Conservation (phyloP, 2,329 filamentous ascomycete genomes). For the Eutypella sp. region DNA sequence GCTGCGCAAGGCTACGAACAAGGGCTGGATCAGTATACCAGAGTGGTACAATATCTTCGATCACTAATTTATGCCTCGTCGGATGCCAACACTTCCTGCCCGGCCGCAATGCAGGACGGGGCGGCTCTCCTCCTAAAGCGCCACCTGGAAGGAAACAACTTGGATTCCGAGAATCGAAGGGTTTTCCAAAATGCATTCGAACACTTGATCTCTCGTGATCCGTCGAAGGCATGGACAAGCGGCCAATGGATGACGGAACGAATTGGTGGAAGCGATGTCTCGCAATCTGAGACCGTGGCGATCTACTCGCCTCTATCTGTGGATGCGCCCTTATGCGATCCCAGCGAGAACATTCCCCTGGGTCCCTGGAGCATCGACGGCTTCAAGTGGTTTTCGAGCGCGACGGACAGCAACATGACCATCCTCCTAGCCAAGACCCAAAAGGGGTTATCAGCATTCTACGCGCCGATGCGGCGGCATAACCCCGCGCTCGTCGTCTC, state of each 20-base stretch:
- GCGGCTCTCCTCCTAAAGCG: constrained; percentile 32
- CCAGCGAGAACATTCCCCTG: constrained; percentile 15
- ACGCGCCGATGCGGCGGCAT: constrained; percentile 40
- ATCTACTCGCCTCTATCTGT: constrained; percentile 7
- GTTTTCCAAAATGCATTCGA: constrained; percentile 37
- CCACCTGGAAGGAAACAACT: constrained; percentile 18
- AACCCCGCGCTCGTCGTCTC: too few relatives aligned
- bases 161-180: constrained; percentile 10
- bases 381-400: constrained; percentile 61
- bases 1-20: too few relatives aligned
- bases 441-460: constrained; percentile 48
- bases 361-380: constrained; percentile 46
- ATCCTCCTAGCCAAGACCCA: constrained; percentile 50
- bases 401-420: constrained; percentile 55
- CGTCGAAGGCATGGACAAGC: constrained; percentile 47
- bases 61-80: too few relatives aligned
- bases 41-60: too few relatives aligned
- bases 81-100: constrained; percentile 52
- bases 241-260: constrained; percentile 63
- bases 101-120: constrained; percentile 49
- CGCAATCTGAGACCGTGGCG: constrained; percentile 51
- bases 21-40: too few relatives aligned
- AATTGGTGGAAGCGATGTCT: constrained; percentile 52
- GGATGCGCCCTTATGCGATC: constrained; percentile 8
- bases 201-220: constrained; percentile 39